phyloP scores from a whole-genome alignment of 2,329 filamentous ascomycete genomes.

The Diaporthe sp. region DNA sequence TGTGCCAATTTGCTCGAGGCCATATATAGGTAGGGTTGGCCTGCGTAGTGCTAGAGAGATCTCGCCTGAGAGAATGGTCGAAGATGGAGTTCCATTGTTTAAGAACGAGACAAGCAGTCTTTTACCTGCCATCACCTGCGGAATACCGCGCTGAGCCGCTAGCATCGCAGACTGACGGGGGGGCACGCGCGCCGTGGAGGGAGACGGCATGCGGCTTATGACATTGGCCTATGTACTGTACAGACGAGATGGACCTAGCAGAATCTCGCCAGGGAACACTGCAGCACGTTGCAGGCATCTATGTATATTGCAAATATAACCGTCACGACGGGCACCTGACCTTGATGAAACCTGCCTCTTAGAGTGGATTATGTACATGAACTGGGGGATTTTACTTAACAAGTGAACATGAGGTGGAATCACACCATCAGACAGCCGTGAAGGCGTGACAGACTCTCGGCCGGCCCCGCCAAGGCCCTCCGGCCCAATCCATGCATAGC shows the following conservation, averaged over 20 bases:
- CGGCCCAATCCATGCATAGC: neutral
- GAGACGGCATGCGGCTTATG: neutral
- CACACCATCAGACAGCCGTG: neutral
- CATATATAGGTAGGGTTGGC: neutral
- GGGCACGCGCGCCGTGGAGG: neutral
- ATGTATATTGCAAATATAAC: too few relatives aligned
- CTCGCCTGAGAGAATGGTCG: neutral
- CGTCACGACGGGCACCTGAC: too few relatives aligned
- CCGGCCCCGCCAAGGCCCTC: constrained; percentile 8
- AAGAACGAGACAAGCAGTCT: too few relatives aligned
- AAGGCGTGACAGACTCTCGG: constrained; percentile 6
- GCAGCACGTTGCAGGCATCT: neutral
- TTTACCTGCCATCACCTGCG: neutral
- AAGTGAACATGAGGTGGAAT: neutral
- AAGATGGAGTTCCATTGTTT: too few relatives aligned
- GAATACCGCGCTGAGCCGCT: neutral
- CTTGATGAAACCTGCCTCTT: neutral
- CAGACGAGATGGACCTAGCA: neutral
- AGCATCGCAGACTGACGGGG: too few relatives aligned
- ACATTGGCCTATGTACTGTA: neutral
- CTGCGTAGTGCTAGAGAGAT: neutral
- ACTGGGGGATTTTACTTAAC: too few relatives aligned
- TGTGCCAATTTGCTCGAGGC: neutral
- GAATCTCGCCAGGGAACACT: neutral
- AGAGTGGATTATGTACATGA: neutral